phyloP scores from a whole-genome alignment of 2,329 filamentous ascomycete genomes.

The Diaporthe longicolla region DNA sequence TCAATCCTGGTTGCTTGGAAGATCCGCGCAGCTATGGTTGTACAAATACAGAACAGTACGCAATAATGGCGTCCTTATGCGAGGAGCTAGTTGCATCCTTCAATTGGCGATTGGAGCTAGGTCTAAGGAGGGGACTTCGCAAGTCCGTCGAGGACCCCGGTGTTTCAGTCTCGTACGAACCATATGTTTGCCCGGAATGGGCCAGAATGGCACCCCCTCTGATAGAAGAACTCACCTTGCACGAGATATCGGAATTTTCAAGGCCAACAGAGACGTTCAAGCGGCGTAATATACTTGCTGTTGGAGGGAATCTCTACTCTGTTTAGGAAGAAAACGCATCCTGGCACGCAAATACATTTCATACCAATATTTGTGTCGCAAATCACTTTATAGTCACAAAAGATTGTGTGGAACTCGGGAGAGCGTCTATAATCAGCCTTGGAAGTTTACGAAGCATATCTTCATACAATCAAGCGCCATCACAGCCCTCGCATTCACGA shows the following conservation, averaged over 20 bases:
- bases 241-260: background rate
- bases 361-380: no score
- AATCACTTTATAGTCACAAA: no score
- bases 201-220: background rate
- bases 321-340: background rate
- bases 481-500: background rate
- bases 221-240: background rate
- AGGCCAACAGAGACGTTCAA: background rate
- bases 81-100: conserved; percentile 16
- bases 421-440: no score
- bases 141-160: background rate
- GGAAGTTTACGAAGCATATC: no score
- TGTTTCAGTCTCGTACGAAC: background rate
- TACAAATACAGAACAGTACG: conserved; percentile 11
- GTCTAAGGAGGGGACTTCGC: background rate
- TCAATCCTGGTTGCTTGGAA: conserved; percentile 1
- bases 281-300: conserved; percentile 6
- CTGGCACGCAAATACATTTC: background rate
- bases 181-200: conserved; percentile 9
- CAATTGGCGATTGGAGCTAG: conserved; percentile 17
- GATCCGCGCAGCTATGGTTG: background rate
- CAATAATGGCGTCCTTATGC: conserved; percentile 12
- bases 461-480: no score
- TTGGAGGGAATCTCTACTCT: conserved; percentile 2
- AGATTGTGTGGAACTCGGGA: no score